Evolutionary conservation across 805 yeast genomes (phyloP).

Genomic region (Candida qinlingensis): DNA sequence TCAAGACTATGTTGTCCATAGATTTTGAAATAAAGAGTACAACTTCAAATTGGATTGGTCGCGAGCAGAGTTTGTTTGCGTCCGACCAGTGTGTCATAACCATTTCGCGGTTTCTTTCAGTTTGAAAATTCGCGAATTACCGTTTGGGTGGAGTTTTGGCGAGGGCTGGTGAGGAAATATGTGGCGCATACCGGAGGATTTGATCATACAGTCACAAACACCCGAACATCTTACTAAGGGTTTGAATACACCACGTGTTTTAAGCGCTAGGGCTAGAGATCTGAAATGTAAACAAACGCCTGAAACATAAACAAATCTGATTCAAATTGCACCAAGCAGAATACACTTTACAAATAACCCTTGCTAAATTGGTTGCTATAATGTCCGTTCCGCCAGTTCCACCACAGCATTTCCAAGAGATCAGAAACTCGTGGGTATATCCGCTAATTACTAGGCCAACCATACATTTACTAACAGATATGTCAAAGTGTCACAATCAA

Average conservation of each 20-base stretch:
- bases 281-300: slow-evolving; percentile 3
- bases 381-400: slow-evolving; percentile 17
- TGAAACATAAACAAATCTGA: no score
- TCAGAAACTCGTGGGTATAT: slow-evolving; percentile 18
- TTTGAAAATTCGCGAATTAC: not conserved
- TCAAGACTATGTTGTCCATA: not conserved
- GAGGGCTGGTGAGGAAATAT: no score
- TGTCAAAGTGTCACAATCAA: slow-evolving; percentile 53
- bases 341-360: no score
- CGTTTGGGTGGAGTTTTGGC: no score
- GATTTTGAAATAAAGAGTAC: slow-evolving; percentile 3
- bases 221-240: not conserved
- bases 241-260: not conserved
- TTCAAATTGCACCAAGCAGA: no score
- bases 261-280: not conserved
- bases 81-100: slow-evolving; percentile 9
- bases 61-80: slow-evolving; percentile 9
- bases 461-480: slow-evolving; percentile 2
- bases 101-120: not conserved
- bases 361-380: not conserved
- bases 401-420: slow-evolving; percentile 17
- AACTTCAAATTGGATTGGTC: slow-evolving; percentile 4
- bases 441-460: not conserved
- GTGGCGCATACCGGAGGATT: not conserved
- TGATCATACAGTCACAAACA: not conserved